Evolutionary conservation across 2,329 filamentous ascomycete species (phyloP).

Genomic region (Clonostachys solani): DNA sequence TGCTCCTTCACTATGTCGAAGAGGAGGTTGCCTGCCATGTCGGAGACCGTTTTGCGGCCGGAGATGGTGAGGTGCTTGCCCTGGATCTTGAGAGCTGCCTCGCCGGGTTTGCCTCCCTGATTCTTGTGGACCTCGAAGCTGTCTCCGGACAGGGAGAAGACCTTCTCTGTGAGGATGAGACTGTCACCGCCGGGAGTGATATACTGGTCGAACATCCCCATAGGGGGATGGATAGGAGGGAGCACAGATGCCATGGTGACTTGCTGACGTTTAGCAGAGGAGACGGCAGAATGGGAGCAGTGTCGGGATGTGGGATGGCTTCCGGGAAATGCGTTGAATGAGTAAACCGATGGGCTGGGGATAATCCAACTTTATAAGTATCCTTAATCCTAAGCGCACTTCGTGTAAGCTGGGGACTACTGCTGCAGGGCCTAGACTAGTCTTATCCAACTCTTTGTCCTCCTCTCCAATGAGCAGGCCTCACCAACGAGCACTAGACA

Average conservation of each 20-base stretch:
- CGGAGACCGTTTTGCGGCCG: conserved; percentile 50
- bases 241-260: conserved; percentile 11
- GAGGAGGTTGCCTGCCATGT: conserved; percentile 47
- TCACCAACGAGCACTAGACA: too few relatives aligned
- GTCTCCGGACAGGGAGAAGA: conserved; percentile 58
- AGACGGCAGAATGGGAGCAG: too few relatives aligned
- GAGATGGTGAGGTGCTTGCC: conserved; percentile 49
- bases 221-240: conserved; percentile 17
- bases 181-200: conserved; percentile 35
- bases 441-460: too few relatives aligned
- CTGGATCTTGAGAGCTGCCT: conserved; percentile 49
- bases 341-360: too few relatives aligned
- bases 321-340: too few relatives aligned
- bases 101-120: conserved; percentile 42
- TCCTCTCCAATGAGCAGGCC: too few relatives aligned
- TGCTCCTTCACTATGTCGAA: conserved; percentile 55
- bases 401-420: too few relatives aligned
- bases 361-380: too few relatives aligned
- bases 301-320: too few relatives aligned
- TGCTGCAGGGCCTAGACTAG: too few relatives aligned
- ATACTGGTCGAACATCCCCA: conserved; percentile 33
- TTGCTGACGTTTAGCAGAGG: too few relatives aligned
- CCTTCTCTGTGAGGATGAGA: conserved; percentile 56
- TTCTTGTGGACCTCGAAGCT: conserved; percentile 49
- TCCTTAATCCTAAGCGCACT: too few relatives aligned